phyloP scores from a whole-genome alignment of 305 asterid genomes.

The Fraxinus albicans region DNA sequence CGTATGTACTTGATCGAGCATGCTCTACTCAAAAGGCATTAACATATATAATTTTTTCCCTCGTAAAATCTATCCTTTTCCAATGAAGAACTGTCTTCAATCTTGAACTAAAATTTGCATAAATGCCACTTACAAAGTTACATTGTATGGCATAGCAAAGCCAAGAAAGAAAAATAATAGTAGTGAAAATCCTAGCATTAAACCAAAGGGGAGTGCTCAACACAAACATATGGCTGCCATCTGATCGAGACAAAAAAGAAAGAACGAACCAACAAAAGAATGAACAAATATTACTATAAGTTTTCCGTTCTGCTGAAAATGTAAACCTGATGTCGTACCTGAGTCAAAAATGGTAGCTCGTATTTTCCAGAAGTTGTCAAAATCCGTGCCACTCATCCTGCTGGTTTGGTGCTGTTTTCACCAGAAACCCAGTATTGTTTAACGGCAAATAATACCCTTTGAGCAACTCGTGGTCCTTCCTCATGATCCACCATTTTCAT shows the following conservation, averaged over 20 bases:
- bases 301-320: neutral
- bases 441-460: conserved; percentile 44
- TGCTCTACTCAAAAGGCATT: neutral
- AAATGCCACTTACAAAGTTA: neutral
- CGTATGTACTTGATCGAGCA: neutral
- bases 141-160: neutral
- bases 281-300: neutral
- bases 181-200: neutral
- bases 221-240: neutral
- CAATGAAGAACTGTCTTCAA: neutral
- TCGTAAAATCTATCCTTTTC: neutral
- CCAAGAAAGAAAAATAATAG: neutral
- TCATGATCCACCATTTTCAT: conserved; percentile 43
- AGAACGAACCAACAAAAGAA: neutral
- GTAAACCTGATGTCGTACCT: neutral
- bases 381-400: conserved; percentile 3
- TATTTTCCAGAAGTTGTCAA: neutral
- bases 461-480: conserved; percentile 41
- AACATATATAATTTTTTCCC: neutral
- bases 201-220: neutral
- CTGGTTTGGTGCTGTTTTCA: conserved; percentile 21
- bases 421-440: conserved; percentile 41
- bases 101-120: neutral
- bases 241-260: neutral
- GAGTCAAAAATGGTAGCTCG: neutral